phyloP scores from a whole-genome alignment of 805 yeast species.

The Yarrowia divulgata region DNA sequence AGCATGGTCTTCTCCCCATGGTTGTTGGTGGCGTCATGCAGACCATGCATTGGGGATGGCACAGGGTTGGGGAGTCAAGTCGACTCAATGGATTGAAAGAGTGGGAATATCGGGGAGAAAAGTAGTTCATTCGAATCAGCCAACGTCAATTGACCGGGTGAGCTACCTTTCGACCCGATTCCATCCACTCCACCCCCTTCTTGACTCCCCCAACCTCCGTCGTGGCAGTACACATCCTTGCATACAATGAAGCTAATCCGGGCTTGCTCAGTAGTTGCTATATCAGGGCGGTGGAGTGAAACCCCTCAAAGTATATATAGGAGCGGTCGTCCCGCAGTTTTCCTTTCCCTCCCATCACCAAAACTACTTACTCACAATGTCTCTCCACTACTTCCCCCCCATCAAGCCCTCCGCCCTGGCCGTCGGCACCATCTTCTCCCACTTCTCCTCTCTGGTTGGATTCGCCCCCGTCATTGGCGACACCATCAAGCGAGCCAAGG shows the following conservation, averaged over 20 bases:
- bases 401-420: conserved; percentile 50
- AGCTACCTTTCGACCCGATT: background rate
- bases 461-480: conserved; percentile 53
- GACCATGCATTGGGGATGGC: conserved; percentile 22
- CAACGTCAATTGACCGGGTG: background rate
- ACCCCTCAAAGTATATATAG: conserved; percentile 39
- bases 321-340: background rate
- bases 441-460: conserved; percentile 50
- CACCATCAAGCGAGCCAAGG: conserved; percentile 51
- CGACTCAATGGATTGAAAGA: background rate
- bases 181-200: background rate
- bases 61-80: background rate
- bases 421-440: conserved; percentile 53
- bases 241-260: conserved; percentile 18
- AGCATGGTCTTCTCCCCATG: background rate
- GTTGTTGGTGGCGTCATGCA: conserved; percentile 29
- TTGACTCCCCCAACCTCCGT: background rate
- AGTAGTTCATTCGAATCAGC: background rate
- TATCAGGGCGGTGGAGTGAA: conserved; percentile 5
- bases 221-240: conserved; percentile 2
- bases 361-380: conserved; percentile 42
- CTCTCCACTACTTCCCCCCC: conserved; percentile 43
- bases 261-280: conserved; percentile 26
- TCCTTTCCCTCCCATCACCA: background rate
- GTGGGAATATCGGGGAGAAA: background rate